phyloP scores from a whole-genome alignment of 2,329 filamentous ascomycete genomes.

The Coniochaeta ligniaria region DNA sequence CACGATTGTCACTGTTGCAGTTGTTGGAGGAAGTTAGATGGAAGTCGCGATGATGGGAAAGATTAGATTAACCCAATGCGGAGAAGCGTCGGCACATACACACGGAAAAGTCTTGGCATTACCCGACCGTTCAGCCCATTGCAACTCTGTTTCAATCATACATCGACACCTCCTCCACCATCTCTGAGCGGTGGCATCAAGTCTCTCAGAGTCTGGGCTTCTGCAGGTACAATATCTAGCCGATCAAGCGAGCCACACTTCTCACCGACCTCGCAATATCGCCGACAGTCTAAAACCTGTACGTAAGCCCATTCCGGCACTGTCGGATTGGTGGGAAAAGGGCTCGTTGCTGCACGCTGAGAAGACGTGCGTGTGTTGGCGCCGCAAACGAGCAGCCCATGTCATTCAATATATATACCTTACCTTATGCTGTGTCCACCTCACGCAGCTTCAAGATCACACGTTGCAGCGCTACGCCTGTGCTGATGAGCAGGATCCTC shows the following conservation, averaged over 20 bases:
- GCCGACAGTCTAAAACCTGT: background rate
- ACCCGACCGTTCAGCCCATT: background rate
- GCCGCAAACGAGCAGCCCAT: background rate
- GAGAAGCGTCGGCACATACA: slow-evolving; percentile 1
- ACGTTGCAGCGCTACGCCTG: slow-evolving; percentile 1
- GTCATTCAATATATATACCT: background rate
- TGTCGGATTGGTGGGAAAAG: background rate
- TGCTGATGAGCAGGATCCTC: background rate
- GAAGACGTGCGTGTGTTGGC: background rate
- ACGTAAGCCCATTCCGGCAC: background rate
- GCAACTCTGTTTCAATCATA: background rate
- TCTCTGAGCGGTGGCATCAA: background rate
- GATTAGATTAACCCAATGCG: background rate
- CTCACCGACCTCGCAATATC: background rate
- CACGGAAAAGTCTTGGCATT: background rate
- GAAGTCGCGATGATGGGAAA: background rate
- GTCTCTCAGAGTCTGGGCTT: background rate
- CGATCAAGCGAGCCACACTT: background rate
- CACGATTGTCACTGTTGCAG: background rate
- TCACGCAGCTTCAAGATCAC: background rate
- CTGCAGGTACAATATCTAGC: slow-evolving; percentile 3
- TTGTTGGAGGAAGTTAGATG: background rate
- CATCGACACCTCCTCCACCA: background rate
- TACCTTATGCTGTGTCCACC: no score
- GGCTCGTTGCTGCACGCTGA: background rate